A percentile compares a stretch with the other conserved stretches of the same genome.
phyloP scores from a whole-genome alignment of 2,329 filamentous ascomycete genomes.

The Trichoderma guizhouense region DNA sequence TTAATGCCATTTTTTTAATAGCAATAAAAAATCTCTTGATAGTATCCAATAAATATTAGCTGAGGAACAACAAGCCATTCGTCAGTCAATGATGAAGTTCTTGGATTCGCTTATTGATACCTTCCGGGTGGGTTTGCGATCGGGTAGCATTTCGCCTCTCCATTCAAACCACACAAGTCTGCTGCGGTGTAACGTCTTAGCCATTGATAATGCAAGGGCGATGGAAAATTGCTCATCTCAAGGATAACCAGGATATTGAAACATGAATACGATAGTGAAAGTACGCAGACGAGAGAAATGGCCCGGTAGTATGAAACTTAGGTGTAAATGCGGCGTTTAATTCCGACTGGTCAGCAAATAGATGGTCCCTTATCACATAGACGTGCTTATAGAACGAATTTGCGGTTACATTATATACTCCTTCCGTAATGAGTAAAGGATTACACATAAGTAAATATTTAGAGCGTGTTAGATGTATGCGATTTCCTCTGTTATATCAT shows the following conservation, averaged over 20 bases:
- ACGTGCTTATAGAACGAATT: not conserved
- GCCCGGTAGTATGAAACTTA: not conserved
- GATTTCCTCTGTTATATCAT: too few species aligned
- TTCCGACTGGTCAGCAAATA: not conserved
- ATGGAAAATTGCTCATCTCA: not conserved
- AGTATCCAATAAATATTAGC: too few species aligned
- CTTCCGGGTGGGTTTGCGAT: not conserved
- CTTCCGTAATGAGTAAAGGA: not conserved
- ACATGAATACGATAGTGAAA: not conserved
- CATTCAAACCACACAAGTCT: not conserved
- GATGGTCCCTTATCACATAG: not conserved
- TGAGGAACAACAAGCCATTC: too few species aligned
- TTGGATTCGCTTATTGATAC: not conserved
- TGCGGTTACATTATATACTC: not conserved
- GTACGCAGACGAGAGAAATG: not conserved
- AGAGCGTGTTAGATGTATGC: not conserved
- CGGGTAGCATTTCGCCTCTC: not conserved
- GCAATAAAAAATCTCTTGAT: not conserved
- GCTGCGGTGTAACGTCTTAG: not conserved
- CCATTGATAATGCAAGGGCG: not conserved
- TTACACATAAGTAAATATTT: not conserved
- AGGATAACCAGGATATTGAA: not conserved
- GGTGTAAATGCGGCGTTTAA: not conserved
- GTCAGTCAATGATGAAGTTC: too few species aligned
- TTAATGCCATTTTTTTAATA: not conserved